Evolutionary conservation across 768 basidiomycete genomes (phyloP), one percentile per base, ranked within the genome.

Genomic region (Astraeus odoratus): DNA sequence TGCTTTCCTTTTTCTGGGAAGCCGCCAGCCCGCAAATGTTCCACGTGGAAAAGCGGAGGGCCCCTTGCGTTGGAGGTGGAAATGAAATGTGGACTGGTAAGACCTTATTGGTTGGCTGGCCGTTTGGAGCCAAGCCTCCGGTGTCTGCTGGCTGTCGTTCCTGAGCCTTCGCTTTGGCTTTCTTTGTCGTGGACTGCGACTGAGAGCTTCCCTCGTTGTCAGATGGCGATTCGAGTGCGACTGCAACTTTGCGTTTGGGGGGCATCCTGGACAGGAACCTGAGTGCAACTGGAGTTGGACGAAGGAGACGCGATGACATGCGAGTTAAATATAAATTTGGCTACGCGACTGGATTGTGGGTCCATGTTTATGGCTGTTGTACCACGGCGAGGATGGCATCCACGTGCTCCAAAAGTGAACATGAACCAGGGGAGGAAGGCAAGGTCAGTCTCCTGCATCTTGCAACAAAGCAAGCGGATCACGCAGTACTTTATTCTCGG

Each of bases 1-100:
- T 25, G 42, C 61, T 41, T 46, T 83, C 88, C 76, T 94, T 92
- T 65, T 83, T 91, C 52, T 80, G 74, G 46, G 81, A 77, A 1
- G 87, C 75, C 26, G 80, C 79, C 42, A 87, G 66, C 4, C 91
- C 83, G 51, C 82, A 86, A 5, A 93, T 76, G 58, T 92, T 92
- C 86, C 86, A 92, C 4, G 83, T 62, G 13, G 76, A 75, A 23
- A 93, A 67, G 13, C 81, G 71, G 29, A 78, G 49, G 5, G 77
- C 71, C 5, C 74, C 73, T 16, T 64, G 56, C 23, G 43, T 53
- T 39, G 74, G 75, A 5, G 71, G 67, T 20, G 80, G 75, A 54
- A 87, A 81, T 7, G 57, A 47, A 39, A 89, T 81, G 27, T 68
- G 63, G 18, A 67, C 71, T n/a, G 87, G 87, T 4, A 89, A 54